A percentile compares a stretch with the other conserved stretches of the same genome.
phyloP scores from a whole-genome alignment of 225 moss, liverwort and hornwort species.

The Pseudoscleropodium purum region DNA sequence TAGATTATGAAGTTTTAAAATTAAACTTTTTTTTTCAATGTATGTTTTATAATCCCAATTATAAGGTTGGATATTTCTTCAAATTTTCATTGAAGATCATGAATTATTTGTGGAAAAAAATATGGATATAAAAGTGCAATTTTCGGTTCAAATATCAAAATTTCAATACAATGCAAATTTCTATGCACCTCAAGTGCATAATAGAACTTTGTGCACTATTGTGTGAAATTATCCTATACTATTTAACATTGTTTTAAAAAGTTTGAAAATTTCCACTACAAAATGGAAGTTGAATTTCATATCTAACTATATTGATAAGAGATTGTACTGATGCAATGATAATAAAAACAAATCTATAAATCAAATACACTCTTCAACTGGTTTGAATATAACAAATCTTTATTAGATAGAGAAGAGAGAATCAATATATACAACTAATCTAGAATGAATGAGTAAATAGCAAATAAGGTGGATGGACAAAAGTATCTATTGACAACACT shows the following conservation, averaged over 20 bases:
- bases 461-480: too few relatives aligned
- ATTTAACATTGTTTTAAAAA: not conserved
- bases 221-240: not conserved
- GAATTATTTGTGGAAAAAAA: not conserved
- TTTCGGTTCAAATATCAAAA: not conserved
- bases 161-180: too few relatives aligned
- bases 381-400: too few relatives aligned
- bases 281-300: not conserved
- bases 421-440: too few relatives aligned
- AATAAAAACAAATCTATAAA: too few relatives aligned
- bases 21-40: not conserved
- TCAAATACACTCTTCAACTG: too few relatives aligned
- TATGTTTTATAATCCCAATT: not conserved
- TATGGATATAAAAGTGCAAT: too few relatives aligned
- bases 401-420: too few relatives aligned
- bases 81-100: not conserved
- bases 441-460: too few relatives aligned
- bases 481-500: too few relatives aligned
- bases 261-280: fast-evolving
- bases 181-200: not conserved
- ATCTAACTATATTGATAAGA: too few relatives aligned
- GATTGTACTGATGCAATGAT: too few relatives aligned
- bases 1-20: not conserved
- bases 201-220: not conserved
- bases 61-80: not conserved